Conservation (phyloP, 805 yeast genomes). For the Helenozyma rhizophorensis region DNA sequence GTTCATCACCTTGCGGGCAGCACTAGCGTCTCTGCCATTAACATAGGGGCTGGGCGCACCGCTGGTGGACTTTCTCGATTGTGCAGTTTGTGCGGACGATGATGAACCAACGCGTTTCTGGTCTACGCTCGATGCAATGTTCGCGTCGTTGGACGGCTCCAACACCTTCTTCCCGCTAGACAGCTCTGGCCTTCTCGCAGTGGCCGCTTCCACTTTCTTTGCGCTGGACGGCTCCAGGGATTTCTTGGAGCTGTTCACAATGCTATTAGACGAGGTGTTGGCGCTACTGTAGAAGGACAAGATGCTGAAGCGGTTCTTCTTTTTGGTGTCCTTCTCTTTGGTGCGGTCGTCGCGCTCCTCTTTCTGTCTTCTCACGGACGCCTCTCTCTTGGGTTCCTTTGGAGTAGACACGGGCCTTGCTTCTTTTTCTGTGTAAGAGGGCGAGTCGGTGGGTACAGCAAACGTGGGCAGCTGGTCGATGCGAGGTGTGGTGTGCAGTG, state of each 20-base stretch:
- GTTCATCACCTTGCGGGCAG: constrained; percentile 47
- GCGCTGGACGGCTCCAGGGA: constrained; percentile 31
- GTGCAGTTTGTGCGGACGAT: constrained; percentile 21
- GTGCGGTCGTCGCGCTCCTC: neutral
- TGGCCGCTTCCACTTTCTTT: constrained; percentile 14
- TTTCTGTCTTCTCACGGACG: constrained; percentile 2
- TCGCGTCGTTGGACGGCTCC: constrained; percentile 25
- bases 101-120: constrained; percentile 23
- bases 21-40: constrained; percentile 55
- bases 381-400: constrained; percentile 1
- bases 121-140: constrained; percentile 7
- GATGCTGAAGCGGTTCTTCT: constrained; percentile 39
- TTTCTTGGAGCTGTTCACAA: constrained; percentile 17
- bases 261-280: constrained; percentile 17
- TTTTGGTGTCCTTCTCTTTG: constrained; percentile 21
- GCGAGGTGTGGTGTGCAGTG: constrained; percentile 22
- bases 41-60: constrained; percentile 21
- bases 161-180: constrained; percentile 22
- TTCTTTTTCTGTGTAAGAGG: constrained; percentile 5
- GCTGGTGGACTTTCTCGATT: constrained; percentile 23
- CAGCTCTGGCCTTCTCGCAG: constrained; percentile 16
- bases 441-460: constrained; percentile 16
- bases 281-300: constrained; percentile 40
- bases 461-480: constrained; percentile 29
- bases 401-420: constrained; percentile 2